Base-by-base conservation (phyloP, 768 basidiomycete genomes). In the Lactarius psammicola region DNA sequence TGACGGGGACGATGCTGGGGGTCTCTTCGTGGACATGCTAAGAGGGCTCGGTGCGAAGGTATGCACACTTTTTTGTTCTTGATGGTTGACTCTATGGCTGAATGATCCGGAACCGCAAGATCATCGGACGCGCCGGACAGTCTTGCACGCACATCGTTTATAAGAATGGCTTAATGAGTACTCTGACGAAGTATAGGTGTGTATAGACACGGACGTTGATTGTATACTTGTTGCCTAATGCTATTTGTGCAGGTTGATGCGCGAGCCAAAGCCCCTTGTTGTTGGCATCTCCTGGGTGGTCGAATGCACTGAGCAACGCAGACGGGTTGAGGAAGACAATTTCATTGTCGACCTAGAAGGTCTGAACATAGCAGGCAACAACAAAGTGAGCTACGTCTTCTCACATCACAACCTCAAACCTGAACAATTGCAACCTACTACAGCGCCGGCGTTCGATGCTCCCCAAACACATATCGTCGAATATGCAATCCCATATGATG, bases 281-380 rank as follows among this genome's bases (percentile, higher is more conserved):
- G 89, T 96, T 18, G 90, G 92, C 9, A 91, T 94, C 69, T 88
- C 85, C 20, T 95, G 94, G 94, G 89, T 95, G 5, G 90, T 94
- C 2, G 87, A 92, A 72, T 95, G 92, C 69, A 88, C 83, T 2
- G 92, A 94, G 71, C 84, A 86, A 68, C 80, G 82, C 54, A 75
- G 75, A 44, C 82, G 76, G 54, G 84, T 89, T 3, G 90, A 88
- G 28, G 93, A 93, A 73, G 74, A 78, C 4, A 81, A 77, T 53
- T 90, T 86, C 72, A 76, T 86, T 36, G 81, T 94, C 59, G 85
- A 91, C 71, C 76, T 92, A 3, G 86, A 78, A 11, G 65, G 69
- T 38, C 77, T 78, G 59, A 86, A 87, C 61, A 79, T 89, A 28
- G 84, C 84, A 4, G 86, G 87, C 23, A 79, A 76, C 8, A 82